Conservation (phyloP, 129 eudicot species). For the Flaveria linearis region DNA sequence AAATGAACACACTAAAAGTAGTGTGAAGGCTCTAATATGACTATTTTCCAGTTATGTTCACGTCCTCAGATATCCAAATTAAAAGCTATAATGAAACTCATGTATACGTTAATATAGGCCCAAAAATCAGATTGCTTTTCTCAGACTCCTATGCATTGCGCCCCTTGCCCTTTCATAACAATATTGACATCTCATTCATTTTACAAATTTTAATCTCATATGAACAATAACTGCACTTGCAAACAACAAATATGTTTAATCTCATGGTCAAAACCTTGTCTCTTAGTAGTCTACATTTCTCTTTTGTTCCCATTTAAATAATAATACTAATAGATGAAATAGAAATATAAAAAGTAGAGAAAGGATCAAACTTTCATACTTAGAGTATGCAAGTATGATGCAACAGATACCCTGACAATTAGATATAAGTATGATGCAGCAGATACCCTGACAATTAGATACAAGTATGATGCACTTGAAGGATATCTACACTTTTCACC, state of each 20-base stretch:
- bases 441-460: not conserved
- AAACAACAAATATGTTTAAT: not conserved
- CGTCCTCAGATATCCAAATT: not conserved
- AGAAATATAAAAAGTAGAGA: not conserved
- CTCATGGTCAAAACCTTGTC: not conserved
- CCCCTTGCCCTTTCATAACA: not conserved
- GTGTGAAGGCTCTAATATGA: not conserved
- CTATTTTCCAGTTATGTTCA: not conserved
- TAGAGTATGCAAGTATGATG: not conserved
- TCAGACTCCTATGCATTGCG: too few species aligned
- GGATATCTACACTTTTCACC: too few species aligned
- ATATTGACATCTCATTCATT: not conserved
- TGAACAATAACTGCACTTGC: not conserved
- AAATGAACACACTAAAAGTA: not conserved
- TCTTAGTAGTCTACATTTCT: not conserved
- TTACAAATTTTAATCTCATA: not conserved
- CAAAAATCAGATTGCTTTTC: not conserved
- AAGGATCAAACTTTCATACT: not conserved
- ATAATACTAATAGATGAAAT: conserved; percentile 1
- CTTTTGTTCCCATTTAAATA: not conserved
- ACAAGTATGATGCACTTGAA: not conserved
- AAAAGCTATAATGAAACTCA: not conserved
- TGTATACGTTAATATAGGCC: not conserved
- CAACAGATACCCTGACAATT: too few species aligned
- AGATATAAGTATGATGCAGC: not conserved